These are phyloP conservation scores for Benincasa hispida DNA, from an alignment of 306 rosid genomes.

Conservation along the genomic window DNA sequence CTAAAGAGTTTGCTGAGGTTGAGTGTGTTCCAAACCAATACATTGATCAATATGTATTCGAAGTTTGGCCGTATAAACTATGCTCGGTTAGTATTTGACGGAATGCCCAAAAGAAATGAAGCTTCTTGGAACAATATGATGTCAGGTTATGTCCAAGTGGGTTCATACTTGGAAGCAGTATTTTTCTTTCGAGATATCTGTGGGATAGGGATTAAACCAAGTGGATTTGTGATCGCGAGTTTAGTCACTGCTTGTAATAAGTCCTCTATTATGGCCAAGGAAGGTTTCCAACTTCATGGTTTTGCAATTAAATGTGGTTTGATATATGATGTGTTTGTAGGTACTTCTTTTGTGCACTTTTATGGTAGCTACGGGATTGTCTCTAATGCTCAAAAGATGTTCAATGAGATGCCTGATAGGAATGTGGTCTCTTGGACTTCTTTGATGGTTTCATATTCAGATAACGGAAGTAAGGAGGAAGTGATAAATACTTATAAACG, in stretches of 20 bases:
- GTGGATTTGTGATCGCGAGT: constrained; percentile 59
- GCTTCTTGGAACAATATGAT: constrained; percentile 91
- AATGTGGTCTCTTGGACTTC: constrained; percentile 94
- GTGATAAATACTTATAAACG: constrained; percentile 39
- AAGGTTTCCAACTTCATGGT: constrained; percentile 66
- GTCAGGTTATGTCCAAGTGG: constrained; percentile 56
- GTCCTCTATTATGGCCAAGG: constrained; percentile 44
- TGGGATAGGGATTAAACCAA: constrained; percentile 30
- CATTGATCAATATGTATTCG: constrained; percentile 59
- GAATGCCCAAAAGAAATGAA: constrained; percentile 49
- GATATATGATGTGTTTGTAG: constrained; percentile 51
- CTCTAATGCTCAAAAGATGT: constrained; percentile 33
- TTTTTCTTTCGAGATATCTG: constrained; percentile 42
- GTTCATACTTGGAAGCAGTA: constrained; percentile 37
- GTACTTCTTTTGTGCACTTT: constrained; percentile 72
- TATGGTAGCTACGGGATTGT: constrained; percentile 44
- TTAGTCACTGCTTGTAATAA: constrained; percentile 68
- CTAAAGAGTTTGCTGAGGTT: constrained; percentile 39
- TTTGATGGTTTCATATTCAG: constrained; percentile 60
- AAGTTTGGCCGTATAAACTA: constrained; percentile 32
- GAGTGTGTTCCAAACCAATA: constrained; percentile 44
- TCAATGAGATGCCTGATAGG: constrained; percentile 64
- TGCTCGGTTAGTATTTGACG: constrained; percentile 52
- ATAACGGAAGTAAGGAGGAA: constrained; percentile 33
- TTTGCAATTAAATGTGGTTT: constrained; percentile 50